Percentiles rank a stretch among this genome's conserved stretches.
Conservation (phyloP, 305 asterid genomes). For the Striga hermonthica region DNA sequence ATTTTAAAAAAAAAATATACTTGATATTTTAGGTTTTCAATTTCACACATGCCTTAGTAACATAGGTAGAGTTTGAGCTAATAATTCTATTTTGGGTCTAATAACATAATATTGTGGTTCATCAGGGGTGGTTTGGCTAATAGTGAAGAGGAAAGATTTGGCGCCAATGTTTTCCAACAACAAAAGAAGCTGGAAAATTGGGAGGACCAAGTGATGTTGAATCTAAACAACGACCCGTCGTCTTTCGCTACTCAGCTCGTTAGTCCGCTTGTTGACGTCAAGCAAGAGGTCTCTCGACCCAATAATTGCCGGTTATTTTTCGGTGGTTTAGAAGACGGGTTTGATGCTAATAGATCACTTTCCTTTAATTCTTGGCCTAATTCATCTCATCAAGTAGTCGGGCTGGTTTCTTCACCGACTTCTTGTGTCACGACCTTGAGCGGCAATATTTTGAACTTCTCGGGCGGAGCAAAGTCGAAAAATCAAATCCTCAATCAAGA, state of each 20-base stretch:
- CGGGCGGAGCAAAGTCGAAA: constrained; percentile 36
- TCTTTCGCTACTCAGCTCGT: constrained; percentile 18
- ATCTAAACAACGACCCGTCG: constrained; percentile 17
- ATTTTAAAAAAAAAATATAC: no score
- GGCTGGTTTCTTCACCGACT: constrained; percentile 50
- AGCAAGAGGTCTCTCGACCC: constrained; percentile 34
- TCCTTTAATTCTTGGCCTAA: constrained; percentile 32
- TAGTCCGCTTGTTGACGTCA: constrained; percentile 34
- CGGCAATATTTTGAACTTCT: constrained; percentile 52
- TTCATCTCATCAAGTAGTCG: constrained; percentile 2
- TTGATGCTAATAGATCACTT: neutral
- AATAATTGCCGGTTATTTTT: constrained; percentile 16
- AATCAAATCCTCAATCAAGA: constrained; percentile 44
- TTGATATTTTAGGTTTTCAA: no score
- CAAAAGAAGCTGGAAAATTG: constrained; percentile 55
- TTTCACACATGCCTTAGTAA: no score
- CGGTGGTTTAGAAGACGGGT: neutral
- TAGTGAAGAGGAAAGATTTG: constrained; percentile 38
- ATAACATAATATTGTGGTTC: neutral
- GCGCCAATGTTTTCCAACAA: constrained; percentile 40
- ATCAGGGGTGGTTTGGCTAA: constrained; percentile 38
- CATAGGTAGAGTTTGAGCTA: no score
- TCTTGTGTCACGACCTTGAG: constrained; percentile 52
- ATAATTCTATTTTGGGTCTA: neutral
- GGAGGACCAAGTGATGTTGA: constrained; percentile 50